Base-by-base conservation (phyloP, 2,329 filamentous ascomycete genomes). In the Colletotrichum noveboracense region DNA sequence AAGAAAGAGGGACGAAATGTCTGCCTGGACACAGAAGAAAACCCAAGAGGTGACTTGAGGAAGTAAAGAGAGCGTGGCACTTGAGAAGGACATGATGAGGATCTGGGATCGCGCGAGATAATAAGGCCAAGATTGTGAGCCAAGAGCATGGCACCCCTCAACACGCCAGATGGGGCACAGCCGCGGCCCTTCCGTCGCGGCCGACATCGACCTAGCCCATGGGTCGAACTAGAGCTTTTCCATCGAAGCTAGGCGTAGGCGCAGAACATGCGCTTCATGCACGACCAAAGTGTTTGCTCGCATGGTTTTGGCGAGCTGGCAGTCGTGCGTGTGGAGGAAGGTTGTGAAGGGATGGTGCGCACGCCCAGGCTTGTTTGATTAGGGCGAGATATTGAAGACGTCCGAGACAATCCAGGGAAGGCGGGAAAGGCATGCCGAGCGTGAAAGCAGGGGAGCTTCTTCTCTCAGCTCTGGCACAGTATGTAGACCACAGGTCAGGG, bases 301-400 rank as follows among this genome's bases (percentile, higher is more conserved):
- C 70, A 65, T 73, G 48, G 43, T 14, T 72, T 14, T 58, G 21
- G 48, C 32, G 26, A 70, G 74, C 68, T 76, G 65, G 48, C 56
- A 34, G 36, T 14, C 58, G 18, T 60, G 38, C 52, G 28, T 62
- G 69, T 32, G 32, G 60, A 60, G 26, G 28, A 58, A 43, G 60
- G 65, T 65, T 68, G 64, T 13, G 74, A 69, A 74, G 74, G 70
- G 74, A 74, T 73, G 74, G 58, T 69, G 64, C 43, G n/a, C 6
- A 61, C 48, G 58, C 43, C 70, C 36, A 36, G 48, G 56, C 26
- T 30, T 18, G 48, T 76, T 76, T 76, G 70, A 76, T 73, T 69
- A 76, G 74, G 70, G 74, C 70, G 74, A 74, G 65, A 76, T 76
- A 76, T 76, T 69, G 74, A 16, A 74, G 58, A 60, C 74, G 70